Evolutionary conservation across 768 basidiomycete species (phyloP).

Genomic region (Dendrothele bispora): DNA sequence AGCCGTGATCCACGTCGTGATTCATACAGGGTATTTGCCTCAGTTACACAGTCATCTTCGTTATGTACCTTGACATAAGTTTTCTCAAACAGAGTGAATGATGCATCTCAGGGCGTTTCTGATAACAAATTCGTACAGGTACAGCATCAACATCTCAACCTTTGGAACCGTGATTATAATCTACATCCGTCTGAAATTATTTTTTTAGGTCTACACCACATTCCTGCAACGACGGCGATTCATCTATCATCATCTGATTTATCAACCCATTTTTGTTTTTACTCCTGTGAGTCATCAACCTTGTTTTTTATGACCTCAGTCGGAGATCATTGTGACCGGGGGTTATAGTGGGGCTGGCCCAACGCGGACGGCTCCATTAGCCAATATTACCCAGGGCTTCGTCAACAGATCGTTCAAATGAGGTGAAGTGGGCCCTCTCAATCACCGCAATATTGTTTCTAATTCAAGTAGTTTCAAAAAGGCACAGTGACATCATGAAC

Average conservation of each 20-base stretch:
- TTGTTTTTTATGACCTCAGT: no score
- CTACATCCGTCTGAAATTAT: neutral
- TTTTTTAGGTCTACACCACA: constrained; percentile 41
- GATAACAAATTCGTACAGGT: constrained; percentile 43
- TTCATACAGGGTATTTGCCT: constrained; percentile 62
- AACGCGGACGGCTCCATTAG: constrained; percentile 42
- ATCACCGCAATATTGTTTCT: neutral
- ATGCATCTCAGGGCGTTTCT: constrained; percentile 51
- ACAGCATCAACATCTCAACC: constrained; percentile 9
- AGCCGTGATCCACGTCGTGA: constrained; percentile 48
- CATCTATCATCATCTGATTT: constrained; percentile 38
- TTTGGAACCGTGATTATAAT: no score
- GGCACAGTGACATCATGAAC: constrained; percentile 42
- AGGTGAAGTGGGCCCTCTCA: constrained; percentile 23
- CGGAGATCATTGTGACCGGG: no score
- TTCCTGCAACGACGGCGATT: constrained; percentile 46
- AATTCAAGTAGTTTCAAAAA: constrained; percentile 17
- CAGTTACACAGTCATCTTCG: neutral
- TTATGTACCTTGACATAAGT: neutral
- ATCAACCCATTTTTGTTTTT: constrained; percentile 53
- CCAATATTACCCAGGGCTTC: constrained; percentile 48
- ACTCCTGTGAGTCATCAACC: constrained; percentile 42
- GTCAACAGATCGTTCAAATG: constrained; percentile 43
- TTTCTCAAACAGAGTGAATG: constrained; percentile 43
- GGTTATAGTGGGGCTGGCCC: constrained; percentile 55